phyloP scores from a whole-genome alignment of 495 filamentous ascomycete species.

The Lophium mytilinum region DNA sequence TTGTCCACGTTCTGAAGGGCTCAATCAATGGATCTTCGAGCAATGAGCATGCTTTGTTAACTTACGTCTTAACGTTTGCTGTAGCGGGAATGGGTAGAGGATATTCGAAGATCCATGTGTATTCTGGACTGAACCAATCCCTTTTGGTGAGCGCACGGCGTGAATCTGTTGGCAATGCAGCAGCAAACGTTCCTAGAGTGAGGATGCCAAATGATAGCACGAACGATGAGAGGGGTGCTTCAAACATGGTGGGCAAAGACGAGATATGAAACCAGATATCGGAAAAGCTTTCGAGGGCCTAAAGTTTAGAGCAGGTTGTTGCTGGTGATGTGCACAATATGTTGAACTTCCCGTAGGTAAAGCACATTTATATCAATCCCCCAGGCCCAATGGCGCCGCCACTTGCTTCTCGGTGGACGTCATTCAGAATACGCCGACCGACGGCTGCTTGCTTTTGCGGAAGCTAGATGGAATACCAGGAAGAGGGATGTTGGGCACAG shows the following conservation, averaged over 20 bases:
- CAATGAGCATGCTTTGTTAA: neutral
- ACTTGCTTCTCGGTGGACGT: neutral
- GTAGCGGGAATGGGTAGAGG: conserved; percentile 42
- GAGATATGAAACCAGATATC: no score
- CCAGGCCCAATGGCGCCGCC: no score
- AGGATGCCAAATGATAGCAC: no score
- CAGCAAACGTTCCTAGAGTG: no score
- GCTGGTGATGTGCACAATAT: no score
- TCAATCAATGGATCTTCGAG: neutral
- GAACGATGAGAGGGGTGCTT: no score
- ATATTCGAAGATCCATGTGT: conserved; percentile 39
- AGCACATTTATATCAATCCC: no score
- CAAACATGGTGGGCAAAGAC: no score
- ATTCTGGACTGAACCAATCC: conserved; percentile 25
- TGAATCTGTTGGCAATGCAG: no score
- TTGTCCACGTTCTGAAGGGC: conserved; percentile 4
- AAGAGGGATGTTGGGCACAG: neutral
- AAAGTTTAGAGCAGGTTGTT: no score
- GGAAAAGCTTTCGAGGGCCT: no score
- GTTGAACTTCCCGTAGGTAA: no score
- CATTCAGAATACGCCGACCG: neutral
- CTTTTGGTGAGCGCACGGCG: neutral
- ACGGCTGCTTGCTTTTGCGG: neutral
- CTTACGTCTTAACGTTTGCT: conserved; percentile 33
- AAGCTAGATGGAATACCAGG: neutral